A percentile compares a stretch with the other conserved stretches of the same genome.
phyloP scores from a whole-genome alignment of 371 early-diverging fungal species.

The Mortierella sp. region DNA sequence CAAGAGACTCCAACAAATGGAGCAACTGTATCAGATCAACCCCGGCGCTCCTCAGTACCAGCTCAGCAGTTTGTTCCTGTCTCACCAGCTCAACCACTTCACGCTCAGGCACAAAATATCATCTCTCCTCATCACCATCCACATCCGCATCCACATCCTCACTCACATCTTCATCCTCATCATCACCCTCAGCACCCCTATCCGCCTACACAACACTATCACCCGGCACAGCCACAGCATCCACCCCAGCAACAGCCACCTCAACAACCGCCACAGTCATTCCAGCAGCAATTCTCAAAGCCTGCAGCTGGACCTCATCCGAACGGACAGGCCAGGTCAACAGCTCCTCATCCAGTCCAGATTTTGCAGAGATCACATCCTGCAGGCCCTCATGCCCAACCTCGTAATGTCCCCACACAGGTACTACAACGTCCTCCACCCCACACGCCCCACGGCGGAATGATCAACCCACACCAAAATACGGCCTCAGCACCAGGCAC shows the following conservation, averaged over 20 bases:
- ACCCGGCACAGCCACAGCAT: not conserved
- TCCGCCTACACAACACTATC: not conserved
- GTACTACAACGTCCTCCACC: constrained; percentile 46
- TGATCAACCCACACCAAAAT: constrained; percentile 2
- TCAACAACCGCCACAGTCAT: constrained; percentile 1
- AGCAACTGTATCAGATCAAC: constrained; percentile 11
- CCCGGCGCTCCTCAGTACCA: not conserved
- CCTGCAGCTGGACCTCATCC: not conserved
- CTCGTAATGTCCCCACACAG: constrained; percentile 45
- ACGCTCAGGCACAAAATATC: not conserved
- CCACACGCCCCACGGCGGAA: constrained; percentile 5
- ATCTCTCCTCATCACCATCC: not conserved
- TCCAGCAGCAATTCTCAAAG: not conserved
- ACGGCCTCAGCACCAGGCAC: not conserved
- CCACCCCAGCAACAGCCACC: constrained; percentile 14
- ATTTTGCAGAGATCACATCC: constrained; percentile 46
- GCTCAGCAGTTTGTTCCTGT: constrained; percentile 8
- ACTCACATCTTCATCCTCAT: not conserved
- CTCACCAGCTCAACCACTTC: constrained; percentile 6
- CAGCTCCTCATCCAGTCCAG: constrained; percentile 37
- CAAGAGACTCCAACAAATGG: constrained; percentile 26
- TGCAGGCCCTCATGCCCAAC: constrained; percentile 38
- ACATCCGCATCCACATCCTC: constrained; percentile 7
- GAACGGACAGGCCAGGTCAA: constrained; percentile 2
- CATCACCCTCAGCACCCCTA: not conserved